Evolutionary conservation across 768 basidiomycete genomes (phyloP).

Genomic region (Agrocybe chaxingu): DNA sequence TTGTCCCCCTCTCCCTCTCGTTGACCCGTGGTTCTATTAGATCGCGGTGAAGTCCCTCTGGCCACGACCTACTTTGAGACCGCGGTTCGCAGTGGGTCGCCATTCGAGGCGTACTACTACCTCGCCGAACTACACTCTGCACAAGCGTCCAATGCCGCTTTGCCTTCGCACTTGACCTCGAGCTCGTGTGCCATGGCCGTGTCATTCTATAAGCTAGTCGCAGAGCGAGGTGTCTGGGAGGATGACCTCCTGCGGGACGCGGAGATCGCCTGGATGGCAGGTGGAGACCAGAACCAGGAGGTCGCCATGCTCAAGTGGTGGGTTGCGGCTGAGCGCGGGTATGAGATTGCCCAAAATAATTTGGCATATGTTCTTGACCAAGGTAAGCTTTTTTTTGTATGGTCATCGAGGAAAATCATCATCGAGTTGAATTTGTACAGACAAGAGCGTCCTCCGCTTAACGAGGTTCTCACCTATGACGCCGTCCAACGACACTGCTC

Average conservation of each 20-base stretch:
- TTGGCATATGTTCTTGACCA: conserved; percentile 90
- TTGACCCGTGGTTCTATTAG: conserved; percentile 33
- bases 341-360: conserved; percentile 93
- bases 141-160: conserved; percentile 41
- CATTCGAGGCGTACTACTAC: conserved; percentile 94
- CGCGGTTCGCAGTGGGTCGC: conserved; percentile 84
- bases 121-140: conserved; percentile 77
- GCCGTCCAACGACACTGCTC: conserved; percentile 81
- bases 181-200: conserved; percentile 89
- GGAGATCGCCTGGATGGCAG: conserved; percentile 68
- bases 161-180: conserved; percentile 47
- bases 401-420: not conserved
- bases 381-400: conserved; percentile 43
- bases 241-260: conserved; percentile 82
- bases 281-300: conserved; percentile 69
- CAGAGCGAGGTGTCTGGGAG: conserved; percentile 87
- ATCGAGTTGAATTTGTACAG: conserved; percentile 30
- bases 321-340: conserved; percentile 91
- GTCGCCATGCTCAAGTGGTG: conserved; percentile 91
- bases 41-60: conserved; percentile 58
- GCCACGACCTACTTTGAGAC: conserved; percentile 80
- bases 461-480: conserved; percentile 66
- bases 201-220: conserved; percentile 89
- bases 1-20: conserved; percentile 16
- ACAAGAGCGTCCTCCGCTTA: conserved; percentile 65